phyloP scores from a whole-genome alignment of 192 early-diverging fungal genomes.

The Physocladia obscura region DNA sequence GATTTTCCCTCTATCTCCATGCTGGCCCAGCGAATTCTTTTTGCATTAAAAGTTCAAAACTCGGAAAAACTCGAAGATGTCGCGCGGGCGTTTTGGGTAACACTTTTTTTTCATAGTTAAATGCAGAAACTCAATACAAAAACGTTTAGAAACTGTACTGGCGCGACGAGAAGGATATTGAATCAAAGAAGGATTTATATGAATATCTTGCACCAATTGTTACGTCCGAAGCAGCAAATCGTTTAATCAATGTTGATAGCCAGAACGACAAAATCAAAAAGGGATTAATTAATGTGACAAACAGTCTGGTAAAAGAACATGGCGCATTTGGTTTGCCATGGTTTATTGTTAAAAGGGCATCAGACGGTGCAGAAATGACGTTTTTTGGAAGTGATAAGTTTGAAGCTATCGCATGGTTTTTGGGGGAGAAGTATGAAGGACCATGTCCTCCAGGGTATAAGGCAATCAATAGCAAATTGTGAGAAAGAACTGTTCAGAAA shows the following conservation, averaged over 20 bases:
- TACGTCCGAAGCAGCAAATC: neutral
- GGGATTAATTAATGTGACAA: slow-evolving; percentile 22
- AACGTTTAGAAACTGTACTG: slow-evolving; percentile 28
- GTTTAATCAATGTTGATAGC: slow-evolving; percentile 4
- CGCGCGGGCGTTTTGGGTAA: slow-evolving; percentile 32
- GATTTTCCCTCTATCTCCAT: slow-evolving; percentile 38
- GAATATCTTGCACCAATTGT: slow-evolving; percentile 27
- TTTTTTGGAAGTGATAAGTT: slow-evolving; percentile 51
- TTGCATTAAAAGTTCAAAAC: slow-evolving; percentile 26
- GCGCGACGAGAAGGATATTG: slow-evolving; percentile 18
- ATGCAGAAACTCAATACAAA: neutral
- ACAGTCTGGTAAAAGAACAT: slow-evolving; percentile 29
- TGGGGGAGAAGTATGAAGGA: slow-evolving; percentile 30
- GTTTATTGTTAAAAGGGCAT: slow-evolving; percentile 25
- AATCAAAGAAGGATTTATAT: slow-evolving; percentile 7
- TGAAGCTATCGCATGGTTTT: slow-evolving; percentile 39
- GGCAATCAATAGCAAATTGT: no score
- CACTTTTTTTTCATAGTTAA: neutral
- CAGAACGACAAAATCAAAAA: slow-evolving; percentile 32
- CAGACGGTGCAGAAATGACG: slow-evolving; percentile 12
- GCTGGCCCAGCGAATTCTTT: slow-evolving; percentile 35
- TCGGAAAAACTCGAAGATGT: slow-evolving; percentile 23
- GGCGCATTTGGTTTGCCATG: slow-evolving; percentile 49
- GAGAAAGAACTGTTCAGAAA: no score
- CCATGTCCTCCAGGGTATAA: slow-evolving; percentile 22